phyloP scores from a whole-genome alignment of 495 filamentous ascomycete species.

The Xylona heveae region DNA sequence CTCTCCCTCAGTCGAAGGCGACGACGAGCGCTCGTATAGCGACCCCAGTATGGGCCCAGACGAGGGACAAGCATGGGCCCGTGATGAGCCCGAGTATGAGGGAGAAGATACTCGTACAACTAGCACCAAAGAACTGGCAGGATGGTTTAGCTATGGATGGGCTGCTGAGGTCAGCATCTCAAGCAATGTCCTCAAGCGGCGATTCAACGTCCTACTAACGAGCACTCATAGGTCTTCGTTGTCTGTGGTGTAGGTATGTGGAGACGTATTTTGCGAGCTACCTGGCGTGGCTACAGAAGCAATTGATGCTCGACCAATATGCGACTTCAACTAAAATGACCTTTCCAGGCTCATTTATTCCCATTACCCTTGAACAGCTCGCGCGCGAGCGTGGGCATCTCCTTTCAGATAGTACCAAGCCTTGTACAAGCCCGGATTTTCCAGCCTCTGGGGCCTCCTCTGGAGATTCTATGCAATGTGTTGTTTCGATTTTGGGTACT shows the following conservation, averaged over 20 bases:
- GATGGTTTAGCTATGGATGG: slow-evolving; percentile 94
- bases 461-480: slow-evolving; percentile 36
- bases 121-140: slow-evolving; percentile 65
- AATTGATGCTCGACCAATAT: background rate
- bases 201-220: no score
- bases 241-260: slow-evolving; percentile 67
- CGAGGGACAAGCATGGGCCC: no score
- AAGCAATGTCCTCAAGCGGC: no score
- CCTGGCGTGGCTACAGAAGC: background rate
- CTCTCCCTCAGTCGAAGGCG: slow-evolving; percentile 15
- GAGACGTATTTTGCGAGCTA: slow-evolving; percentile 1
- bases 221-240: no score
- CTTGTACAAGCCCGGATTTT: slow-evolving; percentile 34
- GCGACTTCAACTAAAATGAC: background rate
- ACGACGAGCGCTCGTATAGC: slow-evolving; percentile 12
- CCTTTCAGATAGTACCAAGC: slow-evolving; percentile 45
- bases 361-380: slow-evolving; percentile 86
- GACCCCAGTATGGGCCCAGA: background rate
- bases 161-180: no score
- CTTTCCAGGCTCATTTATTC: slow-evolving; percentile 65
- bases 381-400: slow-evolving; percentile 78
- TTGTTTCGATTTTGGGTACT: slow-evolving; percentile 59
- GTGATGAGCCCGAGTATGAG: slow-evolving; percentile 28
- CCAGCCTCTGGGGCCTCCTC: slow-evolving; percentile 6
- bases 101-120: slow-evolving; percentile 80